A percentile compares a stretch with the other conserved stretches of the same genome.
Conservation (phyloP, 352 stramenopile genomes). For the Halophytophthora polymorphica region DNA sequence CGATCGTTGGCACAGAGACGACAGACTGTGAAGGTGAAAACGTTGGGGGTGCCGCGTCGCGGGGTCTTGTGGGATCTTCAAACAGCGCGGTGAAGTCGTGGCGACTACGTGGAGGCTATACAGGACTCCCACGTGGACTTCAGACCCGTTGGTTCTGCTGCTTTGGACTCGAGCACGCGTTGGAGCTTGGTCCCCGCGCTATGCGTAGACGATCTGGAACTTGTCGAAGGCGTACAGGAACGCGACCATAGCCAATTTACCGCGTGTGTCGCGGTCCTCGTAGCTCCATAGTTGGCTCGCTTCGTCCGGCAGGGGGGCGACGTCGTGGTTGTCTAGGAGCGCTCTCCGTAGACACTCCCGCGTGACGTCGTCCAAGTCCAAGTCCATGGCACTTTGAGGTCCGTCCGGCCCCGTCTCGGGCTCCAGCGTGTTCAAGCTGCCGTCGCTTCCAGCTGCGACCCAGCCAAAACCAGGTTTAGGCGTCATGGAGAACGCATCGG, state of each 20-base stretch:
- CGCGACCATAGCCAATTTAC: conserved; percentile 10
- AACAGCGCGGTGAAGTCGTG: too few relatives aligned
- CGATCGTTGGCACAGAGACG: too few relatives aligned
- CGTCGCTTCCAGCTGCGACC: neutral
- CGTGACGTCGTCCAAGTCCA: conserved; percentile 15
- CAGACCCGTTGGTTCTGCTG: too few relatives aligned
- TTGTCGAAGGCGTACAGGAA: conserved; percentile 24
- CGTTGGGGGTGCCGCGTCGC: too few relatives aligned
- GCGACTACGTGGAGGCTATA: too few relatives aligned
- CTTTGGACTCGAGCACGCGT: too few relatives aligned
- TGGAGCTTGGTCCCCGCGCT: neutral
- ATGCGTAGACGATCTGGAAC: conserved; percentile 21
- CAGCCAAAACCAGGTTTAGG: neutral
- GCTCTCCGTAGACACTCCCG: conserved; percentile 11
- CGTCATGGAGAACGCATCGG: conserved; percentile 16
- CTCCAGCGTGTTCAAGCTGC: neutral
- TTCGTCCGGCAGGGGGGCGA: neutral
- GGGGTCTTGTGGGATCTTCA: too few relatives aligned
- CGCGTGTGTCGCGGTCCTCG: neutral
- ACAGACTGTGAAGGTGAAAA: too few relatives aligned
- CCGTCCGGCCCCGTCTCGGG: neutral
- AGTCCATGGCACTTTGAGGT: neutral
- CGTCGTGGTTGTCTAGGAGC: conserved; percentile 12
- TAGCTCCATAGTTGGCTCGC: neutral
- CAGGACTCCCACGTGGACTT: too few relatives aligned